Evolutionary conservation across 345 rosid species (phyloP).

Genomic region (Citrus medica): DNA sequence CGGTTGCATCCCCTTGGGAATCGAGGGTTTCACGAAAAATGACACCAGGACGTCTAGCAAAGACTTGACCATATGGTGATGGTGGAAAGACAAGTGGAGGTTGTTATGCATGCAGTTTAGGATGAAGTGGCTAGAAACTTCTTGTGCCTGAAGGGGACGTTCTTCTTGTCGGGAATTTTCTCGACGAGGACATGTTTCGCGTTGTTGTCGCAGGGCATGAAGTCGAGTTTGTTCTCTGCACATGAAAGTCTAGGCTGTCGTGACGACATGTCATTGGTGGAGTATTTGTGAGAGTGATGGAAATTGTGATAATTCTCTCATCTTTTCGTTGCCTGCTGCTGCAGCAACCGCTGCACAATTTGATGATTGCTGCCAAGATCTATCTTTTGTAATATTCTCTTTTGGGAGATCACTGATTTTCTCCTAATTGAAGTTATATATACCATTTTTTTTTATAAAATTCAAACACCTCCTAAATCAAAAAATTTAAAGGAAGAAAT

Average conservation of each 20-base stretch:
- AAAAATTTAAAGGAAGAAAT: no score
- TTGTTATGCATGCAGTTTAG: neutral
- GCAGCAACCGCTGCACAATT: no score
- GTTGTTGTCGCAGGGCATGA: neutral
- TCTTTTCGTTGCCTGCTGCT: no score
- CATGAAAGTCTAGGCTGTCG: neutral
- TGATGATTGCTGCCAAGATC: no score
- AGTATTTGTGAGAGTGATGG: neutral
- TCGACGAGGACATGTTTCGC: neutral
- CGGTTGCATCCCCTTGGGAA: no score
- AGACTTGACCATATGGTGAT: neutral
- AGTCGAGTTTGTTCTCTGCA: no score
- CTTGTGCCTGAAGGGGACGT: neutral
- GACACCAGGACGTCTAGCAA: neutral
- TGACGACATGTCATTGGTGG: neutral
- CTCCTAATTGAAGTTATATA: no score
- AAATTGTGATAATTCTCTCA: no score
- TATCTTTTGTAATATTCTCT: no score
- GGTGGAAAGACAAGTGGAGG: neutral
- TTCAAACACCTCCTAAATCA: no score
- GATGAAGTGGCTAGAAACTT: conserved; percentile 2
- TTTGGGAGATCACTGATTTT: no score
- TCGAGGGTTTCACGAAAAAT: neutral
- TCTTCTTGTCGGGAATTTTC: neutral
- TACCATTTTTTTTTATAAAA: no score